Percentiles rank a stretch among this genome's conserved stretches.
phyloP scores from a whole-genome alignment of 2,329 filamentous ascomycete genomes.

The Blumeria hordei region DNA sequence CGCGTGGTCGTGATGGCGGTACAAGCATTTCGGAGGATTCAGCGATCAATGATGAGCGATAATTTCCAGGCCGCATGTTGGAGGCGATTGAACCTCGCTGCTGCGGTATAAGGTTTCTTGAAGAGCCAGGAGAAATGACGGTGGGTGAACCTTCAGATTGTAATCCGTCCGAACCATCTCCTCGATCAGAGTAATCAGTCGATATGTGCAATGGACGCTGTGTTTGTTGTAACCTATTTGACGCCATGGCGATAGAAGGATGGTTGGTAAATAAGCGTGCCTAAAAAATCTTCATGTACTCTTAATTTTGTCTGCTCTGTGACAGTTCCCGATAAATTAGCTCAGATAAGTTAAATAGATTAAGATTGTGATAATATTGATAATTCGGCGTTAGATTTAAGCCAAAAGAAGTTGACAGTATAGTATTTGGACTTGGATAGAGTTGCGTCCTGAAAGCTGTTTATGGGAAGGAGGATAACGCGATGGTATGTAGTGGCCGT shows the following conservation, averaged over 20 bases:
- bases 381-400: too few relatives aligned
- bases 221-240: constrained; percentile 4
- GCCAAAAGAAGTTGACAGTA: too few relatives aligned
- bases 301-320: too few relatives aligned
- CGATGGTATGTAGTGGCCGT: too few relatives aligned
- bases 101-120: constrained; percentile 13
- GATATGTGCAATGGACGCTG: constrained; percentile 30
- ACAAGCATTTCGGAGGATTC: constrained; percentile 24
- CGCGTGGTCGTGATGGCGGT: constrained; percentile 20
- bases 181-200: constrained; percentile 31
- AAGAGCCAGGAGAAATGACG: constrained; percentile 8
- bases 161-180: constrained; percentile 18
- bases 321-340: too few relatives aligned
- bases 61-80: constrained; percentile 6
- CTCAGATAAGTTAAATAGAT: too few relatives aligned
- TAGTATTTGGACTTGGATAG: too few relatives aligned
- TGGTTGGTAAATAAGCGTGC: too few relatives aligned
- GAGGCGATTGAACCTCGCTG: constrained; percentile 4
- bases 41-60: constrained; percentile 8
- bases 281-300: too few relatives aligned
- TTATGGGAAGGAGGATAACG: too few relatives aligned
- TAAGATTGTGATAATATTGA: too few relatives aligned
- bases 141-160: constrained; percentile 17
- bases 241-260: constrained; percentile 5
- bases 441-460: too few relatives aligned